phyloP scores from a whole-genome alignment of 108 stramenopile species.

The Cylindrotheca closterium region DNA sequence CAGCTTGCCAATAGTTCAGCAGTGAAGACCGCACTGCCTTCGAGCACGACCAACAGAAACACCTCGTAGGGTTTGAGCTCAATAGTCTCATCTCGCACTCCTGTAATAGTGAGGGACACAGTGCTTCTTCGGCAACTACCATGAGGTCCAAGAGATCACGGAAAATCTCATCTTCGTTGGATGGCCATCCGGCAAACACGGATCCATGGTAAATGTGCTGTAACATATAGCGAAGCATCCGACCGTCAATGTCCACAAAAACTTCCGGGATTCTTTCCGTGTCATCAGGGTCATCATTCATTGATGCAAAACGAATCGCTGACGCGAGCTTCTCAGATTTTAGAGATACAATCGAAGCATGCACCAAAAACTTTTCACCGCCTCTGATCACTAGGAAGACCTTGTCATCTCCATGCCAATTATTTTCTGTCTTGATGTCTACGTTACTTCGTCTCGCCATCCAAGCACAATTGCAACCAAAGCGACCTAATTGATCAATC shows the following conservation, averaged over 20 bases:
- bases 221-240: constrained; percentile 37
- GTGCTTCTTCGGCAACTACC: constrained; percentile 70
- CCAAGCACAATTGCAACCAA: constrained; percentile 20
- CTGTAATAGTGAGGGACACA: constrained; percentile 58
- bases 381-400: constrained; percentile 31
- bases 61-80: constrained; percentile 8
- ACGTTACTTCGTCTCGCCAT: not conserved
- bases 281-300: constrained; percentile 21
- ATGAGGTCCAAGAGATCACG: constrained; percentile 63
- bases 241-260: constrained; percentile 37
- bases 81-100: constrained; percentile 77
- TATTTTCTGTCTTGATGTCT: not conserved
- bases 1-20: not conserved
- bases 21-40: constrained; percentile 4
- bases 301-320: constrained; percentile 60
- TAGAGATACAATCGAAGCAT: constrained; percentile 47
- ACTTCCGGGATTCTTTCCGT: constrained; percentile 7
- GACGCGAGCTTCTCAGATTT: constrained; percentile 77
- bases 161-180: constrained; percentile 21
- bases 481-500: not conserved
- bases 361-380: constrained; percentile 42
- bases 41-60: constrained; percentile 40
- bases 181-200: constrained; percentile 42
- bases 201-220: constrained; percentile 80
- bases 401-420: not conserved